Evolutionary conservation across 805 yeast species (phyloP), one percentile per base, ranked within the genome.

Genomic region (Myxozyma geophila): DNA sequence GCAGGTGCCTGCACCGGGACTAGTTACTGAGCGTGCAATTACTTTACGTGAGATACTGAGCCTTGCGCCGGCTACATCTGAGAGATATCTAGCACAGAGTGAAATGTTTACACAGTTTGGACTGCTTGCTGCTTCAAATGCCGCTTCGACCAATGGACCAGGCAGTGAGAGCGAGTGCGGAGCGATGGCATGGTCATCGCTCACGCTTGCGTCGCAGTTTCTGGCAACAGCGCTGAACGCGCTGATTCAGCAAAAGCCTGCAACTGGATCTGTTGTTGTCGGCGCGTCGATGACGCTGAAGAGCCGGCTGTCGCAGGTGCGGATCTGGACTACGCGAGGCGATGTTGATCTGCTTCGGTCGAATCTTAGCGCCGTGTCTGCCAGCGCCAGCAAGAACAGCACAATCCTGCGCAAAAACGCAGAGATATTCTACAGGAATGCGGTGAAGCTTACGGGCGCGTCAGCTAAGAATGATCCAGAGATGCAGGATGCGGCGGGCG

Each of bases 311-410:
- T 41, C 58, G 39, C 59, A 63, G 36, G 52, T 62, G 19, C 55
- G 61, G 47, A 56, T 68, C 12, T 70, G 71, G 71, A 61, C 62
- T 7, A 64, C 64, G 17, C 62, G 69, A 1, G 75, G 73, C 12
- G 75, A 72, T 54, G 59, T 69, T 12, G 74, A 72, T 21, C 55
- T 67, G 59, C 48, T 68, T 50, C 69, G 74, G 44, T 28, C 70
- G 3, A 53, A 58, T 17, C 66, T 72, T 40, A 59, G 44, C 9
- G 53, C n/a, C n/a, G 47, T 50, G 17, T 49, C 51, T 15, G 57
- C 60, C 6, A 54, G 62, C 7, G 69, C 71, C 6, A 70, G 71
- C 13, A 62, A 59, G 55, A 72, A 72, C 60, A 52, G 57, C 35
- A 47, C 53, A 13, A 62, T 68, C 37, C 61, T 72, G 50, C 52